Conservation (phyloP, 805 yeast genomes). For the Candida mattraensis region DNA sequence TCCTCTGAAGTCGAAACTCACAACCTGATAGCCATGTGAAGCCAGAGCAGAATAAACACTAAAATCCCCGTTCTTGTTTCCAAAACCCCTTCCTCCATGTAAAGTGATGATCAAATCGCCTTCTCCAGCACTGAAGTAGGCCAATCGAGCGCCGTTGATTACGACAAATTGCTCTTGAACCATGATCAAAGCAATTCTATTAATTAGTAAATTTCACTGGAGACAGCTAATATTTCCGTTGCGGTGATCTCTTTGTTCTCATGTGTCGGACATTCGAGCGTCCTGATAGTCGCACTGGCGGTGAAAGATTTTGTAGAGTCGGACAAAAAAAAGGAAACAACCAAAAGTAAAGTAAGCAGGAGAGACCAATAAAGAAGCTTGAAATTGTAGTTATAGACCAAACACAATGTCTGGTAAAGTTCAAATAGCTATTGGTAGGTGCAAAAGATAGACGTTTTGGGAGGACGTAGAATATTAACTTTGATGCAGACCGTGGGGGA, state of each 20-base stretch:
- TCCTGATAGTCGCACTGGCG: too few relatives aligned
- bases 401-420: conserved; percentile 5
- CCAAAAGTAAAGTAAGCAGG: too few relatives aligned
- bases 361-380: too few relatives aligned
- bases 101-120: conserved; percentile 23
- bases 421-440: conserved; percentile 17
- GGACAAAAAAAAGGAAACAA: too few relatives aligned
- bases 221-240: too few relatives aligned
- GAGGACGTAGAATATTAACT: conserved; percentile 1
- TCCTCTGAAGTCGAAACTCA: conserved; percentile 28
- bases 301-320: too few relatives aligned
- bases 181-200: conserved; percentile 1
- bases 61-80: conserved; percentile 23
- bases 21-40: conserved; percentile 20
- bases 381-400: neutral
- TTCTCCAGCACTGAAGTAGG: conserved; percentile 18
- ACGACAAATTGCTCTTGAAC: conserved; percentile 8
- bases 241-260: too few relatives aligned
- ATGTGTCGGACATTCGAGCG: too few relatives aligned
- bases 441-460: neutral
- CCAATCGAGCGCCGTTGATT: conserved; percentile 19
- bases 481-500: conserved; percentile 35
- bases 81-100: conserved; percentile 30
- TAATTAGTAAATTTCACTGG: too few relatives aligned
- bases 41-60: conserved; percentile 22